Evolutionary conservation across 2,329 filamentous ascomycete genomes (phyloP).

Genomic region (Monosporascus sp.): DNA sequence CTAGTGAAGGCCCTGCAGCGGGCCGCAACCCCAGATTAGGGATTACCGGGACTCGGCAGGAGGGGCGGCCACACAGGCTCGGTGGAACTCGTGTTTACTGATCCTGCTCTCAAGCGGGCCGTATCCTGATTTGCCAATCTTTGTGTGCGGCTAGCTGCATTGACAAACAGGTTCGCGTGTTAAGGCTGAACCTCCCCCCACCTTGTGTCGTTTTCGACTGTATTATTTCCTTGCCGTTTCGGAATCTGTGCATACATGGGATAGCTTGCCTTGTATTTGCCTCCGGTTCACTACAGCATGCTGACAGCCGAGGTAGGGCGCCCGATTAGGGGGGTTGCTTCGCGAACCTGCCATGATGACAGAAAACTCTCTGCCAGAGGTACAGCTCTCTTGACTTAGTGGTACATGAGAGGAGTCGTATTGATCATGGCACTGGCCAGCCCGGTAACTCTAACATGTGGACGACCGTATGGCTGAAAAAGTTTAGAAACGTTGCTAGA

Average conservation of each 20-base stretch:
- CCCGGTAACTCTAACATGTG: too few species aligned
- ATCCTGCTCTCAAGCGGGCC: not conserved
- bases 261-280: not conserved
- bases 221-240: too few species aligned
- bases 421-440: too few species aligned
- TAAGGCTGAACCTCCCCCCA: too few species aligned
- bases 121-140: not conserved
- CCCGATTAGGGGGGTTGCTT: not conserved
- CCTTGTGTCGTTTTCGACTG: too few species aligned
- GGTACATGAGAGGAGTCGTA: constrained; percentile 12
- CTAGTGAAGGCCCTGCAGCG: not conserved
- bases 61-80: not conserved
- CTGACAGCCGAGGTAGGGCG: not conserved
- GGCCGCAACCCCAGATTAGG: not conserved
- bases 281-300: not conserved
- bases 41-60: not conserved
- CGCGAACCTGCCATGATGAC: not conserved
- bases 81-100: not conserved
- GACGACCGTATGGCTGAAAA: too few species aligned
- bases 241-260: not conserved
- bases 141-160: too few species aligned
- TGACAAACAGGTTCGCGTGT: too few species aligned
- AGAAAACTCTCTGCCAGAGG: too few species aligned
- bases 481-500: too few species aligned
- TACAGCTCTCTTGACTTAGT: too few species aligned